Base-by-base conservation (phyloP, 2,329 filamentous ascomycete species). In the Aspergillus quadrilineatus region DNA sequence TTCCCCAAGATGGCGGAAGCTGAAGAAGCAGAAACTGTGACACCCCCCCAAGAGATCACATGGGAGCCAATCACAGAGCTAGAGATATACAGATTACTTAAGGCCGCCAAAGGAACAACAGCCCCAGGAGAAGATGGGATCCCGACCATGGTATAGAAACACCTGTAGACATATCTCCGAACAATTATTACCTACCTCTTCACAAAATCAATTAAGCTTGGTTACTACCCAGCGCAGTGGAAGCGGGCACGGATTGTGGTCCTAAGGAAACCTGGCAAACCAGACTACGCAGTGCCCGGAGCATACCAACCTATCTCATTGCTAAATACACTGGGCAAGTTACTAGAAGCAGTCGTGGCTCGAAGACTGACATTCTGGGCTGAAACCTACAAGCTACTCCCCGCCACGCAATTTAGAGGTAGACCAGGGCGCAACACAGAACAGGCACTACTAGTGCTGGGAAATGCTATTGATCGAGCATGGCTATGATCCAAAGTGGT, bases 281-380 rank as follows among this genome's bases (percentile, higher is more conserved):
- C 50, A 22, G 60, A 70, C 49, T 71, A 71, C 47, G 55, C 55
- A 17, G 29, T 60, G 1, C 57, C 63, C 0, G 58, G 63, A 39
- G 63, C 64, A 10, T 69, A 69, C 32, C 56, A 59, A 6, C 67
- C 59, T 15, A 70, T 70, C 43, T 69, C 63, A 39, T 62, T 64
- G 0, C 61, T 70, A 0, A 63, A 63, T 17, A 67, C 62, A 30
- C 60, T 67, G 5, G 60, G 61, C 1, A 67, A 65, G 45, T 6
- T 66, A 1, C 56, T 67, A 1, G 59, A 67, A 14, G 57, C 53
- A n/a, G 62, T 58, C 7, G 54, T 62, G n/a, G 45, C 32, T 6
- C 8, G 10, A 5, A 44, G 44, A 17, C 26, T 46, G 2, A 32
- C 14, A 32, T 32, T 30, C 44, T 30, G 4, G 28, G 44, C 28